Evolutionary conservation across 2,329 filamentous ascomycete genomes (phyloP).

Genomic region (Xylaria sp.): DNA sequence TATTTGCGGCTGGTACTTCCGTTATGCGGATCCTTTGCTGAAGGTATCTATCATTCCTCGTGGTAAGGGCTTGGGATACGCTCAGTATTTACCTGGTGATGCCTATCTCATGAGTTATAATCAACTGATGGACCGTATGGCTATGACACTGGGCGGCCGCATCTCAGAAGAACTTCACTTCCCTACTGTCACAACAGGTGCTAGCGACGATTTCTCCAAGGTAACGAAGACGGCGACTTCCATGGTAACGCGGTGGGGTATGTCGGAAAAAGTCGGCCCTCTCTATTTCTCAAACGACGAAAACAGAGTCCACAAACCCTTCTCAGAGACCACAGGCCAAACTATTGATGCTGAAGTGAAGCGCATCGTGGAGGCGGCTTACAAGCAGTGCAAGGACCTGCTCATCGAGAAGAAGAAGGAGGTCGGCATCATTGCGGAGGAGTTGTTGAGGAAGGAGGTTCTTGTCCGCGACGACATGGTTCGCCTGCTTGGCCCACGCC

Average conservation of each 20-base stretch:
- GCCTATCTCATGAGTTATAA: constrained; percentile 95
- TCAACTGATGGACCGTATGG: constrained; percentile 99
- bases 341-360: constrained; percentile 91
- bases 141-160: constrained; percentile 96
- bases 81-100: constrained; percentile 94
- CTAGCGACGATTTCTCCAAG: constrained; percentile 97
- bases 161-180: constrained; percentile 97
- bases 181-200: constrained; percentile 92
- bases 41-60: constrained; percentile 99
- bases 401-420: constrained; percentile 86
- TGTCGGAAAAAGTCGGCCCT: constrained; percentile 93
- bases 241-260: constrained; percentile 99
- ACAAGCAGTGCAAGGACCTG: constrained; percentile 85
- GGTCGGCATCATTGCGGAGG: constrained; percentile 88
- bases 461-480: constrained; percentile 92
- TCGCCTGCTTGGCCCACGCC: constrained; percentile 80
- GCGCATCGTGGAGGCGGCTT: constrained; percentile 89
- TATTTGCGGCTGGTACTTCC: constrained; percentile 97
- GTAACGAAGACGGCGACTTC: constrained; percentile 93
- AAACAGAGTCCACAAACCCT: constrained; percentile 88
- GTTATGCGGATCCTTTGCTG: constrained; percentile 93
- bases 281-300: constrained; percentile 87
- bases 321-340: constrained; percentile 91
- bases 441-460: constrained; percentile 90
- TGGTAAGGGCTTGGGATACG: constrained; percentile 92